phyloP scores from a whole-genome alignment of 129 eudicot species.

The Tagetes erecta region DNA sequence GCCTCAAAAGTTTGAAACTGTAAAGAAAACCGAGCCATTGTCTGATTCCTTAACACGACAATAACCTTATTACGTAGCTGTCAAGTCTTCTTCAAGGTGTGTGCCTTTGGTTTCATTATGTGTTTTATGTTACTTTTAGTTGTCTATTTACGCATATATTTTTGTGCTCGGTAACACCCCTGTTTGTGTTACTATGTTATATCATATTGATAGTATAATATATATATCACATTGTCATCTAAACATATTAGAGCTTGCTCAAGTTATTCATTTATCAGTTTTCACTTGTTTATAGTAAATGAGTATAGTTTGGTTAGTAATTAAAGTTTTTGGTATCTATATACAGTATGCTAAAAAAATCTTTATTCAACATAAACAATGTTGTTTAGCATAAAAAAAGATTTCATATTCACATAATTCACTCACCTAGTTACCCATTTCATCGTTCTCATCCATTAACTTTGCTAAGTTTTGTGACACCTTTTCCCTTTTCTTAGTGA shows the following conservation, averaged over 20 bases:
- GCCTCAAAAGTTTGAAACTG: conserved; percentile 43
- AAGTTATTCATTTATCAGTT: too few relatives aligned
- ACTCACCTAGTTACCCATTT: conserved; percentile 35
- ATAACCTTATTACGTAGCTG: conserved; percentile 6
- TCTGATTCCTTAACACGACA: conserved; percentile 50
- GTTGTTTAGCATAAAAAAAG: neutral
- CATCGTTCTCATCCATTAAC: conserved; percentile 49
- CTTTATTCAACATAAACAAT: conserved; percentile 22
- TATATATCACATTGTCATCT: too few relatives aligned
- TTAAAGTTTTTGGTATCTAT: neutral
- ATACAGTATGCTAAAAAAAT: neutral
- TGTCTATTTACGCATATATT: too few relatives aligned
- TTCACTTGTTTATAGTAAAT: neutral
- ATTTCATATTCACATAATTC: conserved; percentile 8
- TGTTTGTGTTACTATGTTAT: conserved; percentile 9
- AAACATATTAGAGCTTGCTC: too few relatives aligned
- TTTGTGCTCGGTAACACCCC: too few relatives aligned
- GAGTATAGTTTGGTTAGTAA: neutral
- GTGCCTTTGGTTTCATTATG: conserved; percentile 25
- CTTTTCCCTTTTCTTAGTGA: conserved; percentile 57
- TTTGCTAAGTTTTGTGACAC: conserved; percentile 49
- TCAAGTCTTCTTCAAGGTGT: conserved; percentile 17
- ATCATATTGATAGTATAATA: neutral
- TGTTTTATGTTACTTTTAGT: conserved; percentile 18
- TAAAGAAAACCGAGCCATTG: conserved; percentile 42